Evolutionary conservation across 768 basidiomycete genomes (phyloP), one percentile per base, ranked within the genome.

Genomic region (Lyophyllum atratum): DNA sequence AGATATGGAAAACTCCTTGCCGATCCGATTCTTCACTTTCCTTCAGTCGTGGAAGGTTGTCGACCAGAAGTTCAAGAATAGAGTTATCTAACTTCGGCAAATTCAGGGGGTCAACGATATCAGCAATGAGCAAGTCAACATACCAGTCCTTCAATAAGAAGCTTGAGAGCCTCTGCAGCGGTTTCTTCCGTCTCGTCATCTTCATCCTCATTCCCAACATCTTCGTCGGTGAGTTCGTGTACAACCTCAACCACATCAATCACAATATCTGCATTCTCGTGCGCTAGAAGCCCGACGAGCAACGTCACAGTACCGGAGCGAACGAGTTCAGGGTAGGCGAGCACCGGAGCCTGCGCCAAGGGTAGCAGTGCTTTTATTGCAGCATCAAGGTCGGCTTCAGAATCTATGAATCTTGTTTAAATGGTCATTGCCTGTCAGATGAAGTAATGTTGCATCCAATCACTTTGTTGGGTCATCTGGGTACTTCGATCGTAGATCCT

Each of bases 221-320:
- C 96, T 72, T 98, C 97, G 62, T 99, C 97, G 1, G 95, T 96
- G 59, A 98, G 80, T 72, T 99, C 97, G 64, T 94, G 89, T 5
- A 99, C 78, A 19, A 96, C 82, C 68, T 95, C 92, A 33, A 98
- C 87, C 29, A 93, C 90, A 62, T 97, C 95, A 53, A 98, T 91
- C n/a, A 92, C 91, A 58, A 99, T 98, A 73, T 99, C 97, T 46
- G 89, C 82, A 69, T 99, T 99, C 72, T 99, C 97, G 69, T 99
- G 95, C 55, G 86, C 92, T 54, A 99, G 84, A 47, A 99, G 82
- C 28, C 91, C 94, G 55, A 92, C 82, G 47, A 98, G 80, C 25
- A 87, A 76, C 29, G 79, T 68, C 15, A 94, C 75, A 17, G 86
- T 77, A 31, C 89, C 92, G 5, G 89, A 87, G 42, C 84, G 84